phyloP scores from a whole-genome alignment of 2,329 filamentous ascomycete genomes.

The Xylaria sp. region DNA sequence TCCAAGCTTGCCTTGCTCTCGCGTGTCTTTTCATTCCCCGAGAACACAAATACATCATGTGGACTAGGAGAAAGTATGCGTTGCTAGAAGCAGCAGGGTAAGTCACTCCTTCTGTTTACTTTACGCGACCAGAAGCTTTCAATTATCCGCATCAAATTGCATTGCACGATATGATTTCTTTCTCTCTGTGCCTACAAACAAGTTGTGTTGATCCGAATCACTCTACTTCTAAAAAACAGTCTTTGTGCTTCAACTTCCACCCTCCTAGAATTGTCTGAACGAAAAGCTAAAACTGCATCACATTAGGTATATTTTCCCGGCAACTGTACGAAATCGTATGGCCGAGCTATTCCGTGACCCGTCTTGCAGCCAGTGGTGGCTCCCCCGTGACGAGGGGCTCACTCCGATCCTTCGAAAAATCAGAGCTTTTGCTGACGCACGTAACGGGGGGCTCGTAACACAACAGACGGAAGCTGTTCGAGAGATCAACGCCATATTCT shows the following conservation, averaged over 20 bases:
- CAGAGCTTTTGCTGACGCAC: conserved; percentile 80
- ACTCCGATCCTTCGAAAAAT: conserved; percentile 76
- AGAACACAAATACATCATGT: conserved; percentile 74
- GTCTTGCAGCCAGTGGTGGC: conserved; percentile 83
- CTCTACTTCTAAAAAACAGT: not conserved
- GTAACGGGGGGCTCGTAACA: conserved; percentile 65
- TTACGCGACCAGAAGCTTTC: not conserved
- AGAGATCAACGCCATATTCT: conserved; percentile 77
- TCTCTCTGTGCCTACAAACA: not conserved
- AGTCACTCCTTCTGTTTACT: conserved; percentile 43
- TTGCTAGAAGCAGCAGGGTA: conserved; percentile 80
- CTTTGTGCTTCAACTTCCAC: not conserved
- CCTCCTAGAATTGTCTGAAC: not conserved
- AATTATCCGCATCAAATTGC: not conserved
- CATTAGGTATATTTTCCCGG: conserved; percentile 80
- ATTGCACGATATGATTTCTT: not conserved
- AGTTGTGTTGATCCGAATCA: not conserved
- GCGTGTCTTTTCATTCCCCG: conserved; percentile 80
- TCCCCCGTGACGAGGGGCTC: conserved; percentile 80
- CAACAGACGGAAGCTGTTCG: conserved; percentile 69
- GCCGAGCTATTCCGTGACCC: conserved; percentile 75
- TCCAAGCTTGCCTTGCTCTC: conserved; percentile 78
- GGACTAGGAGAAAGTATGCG: conserved; percentile 81
- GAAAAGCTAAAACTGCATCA: not conserved
- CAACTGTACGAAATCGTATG: conserved; percentile 75